phyloP scores from a whole-genome alignment of 345 rosid genomes.

The Hibiscus trionum region DNA sequence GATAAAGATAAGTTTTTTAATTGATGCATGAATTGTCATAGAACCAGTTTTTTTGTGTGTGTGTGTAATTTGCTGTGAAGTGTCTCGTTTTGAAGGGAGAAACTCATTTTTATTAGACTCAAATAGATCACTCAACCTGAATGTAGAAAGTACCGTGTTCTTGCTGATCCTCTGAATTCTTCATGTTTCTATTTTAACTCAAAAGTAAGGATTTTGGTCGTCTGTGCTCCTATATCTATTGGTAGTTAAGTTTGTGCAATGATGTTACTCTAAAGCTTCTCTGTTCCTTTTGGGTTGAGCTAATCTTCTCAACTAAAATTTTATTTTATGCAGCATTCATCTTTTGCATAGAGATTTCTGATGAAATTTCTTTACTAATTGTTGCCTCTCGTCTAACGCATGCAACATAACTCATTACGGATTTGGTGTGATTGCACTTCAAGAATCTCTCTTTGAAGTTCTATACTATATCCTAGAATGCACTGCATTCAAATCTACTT shows the following conservation, averaged over 20 bases:
- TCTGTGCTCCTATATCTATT: conserved; percentile 1
- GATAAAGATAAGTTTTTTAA: background rate
- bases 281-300: background rate
- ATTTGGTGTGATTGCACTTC: too few species aligned
- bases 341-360: too few species aligned
- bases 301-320: too few species aligned
- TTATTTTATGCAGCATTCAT: too few species aligned
- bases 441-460: too few species aligned
- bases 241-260: background rate
- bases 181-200: background rate
- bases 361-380: too few species aligned
- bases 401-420: too few species aligned
- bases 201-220: background rate
- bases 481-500: too few species aligned
- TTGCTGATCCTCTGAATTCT: background rate
- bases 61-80: background rate
- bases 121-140: background rate
- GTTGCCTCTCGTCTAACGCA: too few species aligned
- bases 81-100: background rate
- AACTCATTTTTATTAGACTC: background rate
- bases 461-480: too few species aligned
- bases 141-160: background rate
- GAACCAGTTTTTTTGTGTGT: background rate
- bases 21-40: background rate
- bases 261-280: background rate